Evolutionary conservation across 208 protist species (phyloP).

Genomic region (Crithidia expoeki): DNA sequence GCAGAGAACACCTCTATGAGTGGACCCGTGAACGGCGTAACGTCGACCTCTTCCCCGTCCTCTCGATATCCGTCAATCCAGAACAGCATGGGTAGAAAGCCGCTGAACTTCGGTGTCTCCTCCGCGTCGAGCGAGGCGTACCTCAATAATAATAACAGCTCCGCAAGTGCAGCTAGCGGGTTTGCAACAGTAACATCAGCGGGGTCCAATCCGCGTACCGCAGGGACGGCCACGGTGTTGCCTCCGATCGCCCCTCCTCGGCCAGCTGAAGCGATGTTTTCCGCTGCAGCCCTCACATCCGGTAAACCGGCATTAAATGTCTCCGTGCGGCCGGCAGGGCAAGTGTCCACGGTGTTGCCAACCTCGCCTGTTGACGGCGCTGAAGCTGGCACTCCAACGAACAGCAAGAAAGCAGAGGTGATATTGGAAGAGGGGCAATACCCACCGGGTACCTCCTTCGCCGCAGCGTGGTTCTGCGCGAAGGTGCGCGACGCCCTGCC

Average conservation of each 20-base stretch:
- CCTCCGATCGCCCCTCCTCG: constrained; percentile 5
- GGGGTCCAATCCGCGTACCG: neutral
- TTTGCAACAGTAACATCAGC: neutral
- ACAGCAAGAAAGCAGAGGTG: neutral
- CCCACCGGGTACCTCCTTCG: constrained; percentile 19
- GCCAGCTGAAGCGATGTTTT: neutral
- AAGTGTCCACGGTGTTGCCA: constrained; percentile 30
- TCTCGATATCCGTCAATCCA: neutral
- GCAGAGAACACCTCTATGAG: neutral
- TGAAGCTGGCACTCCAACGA: neutral
- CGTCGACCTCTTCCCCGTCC: neutral
- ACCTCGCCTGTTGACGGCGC: no score
- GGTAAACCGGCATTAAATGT: constrained; percentile 27
- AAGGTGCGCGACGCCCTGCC: constrained; percentile 31
- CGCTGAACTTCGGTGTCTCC: neutral
- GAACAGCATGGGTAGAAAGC: neutral
- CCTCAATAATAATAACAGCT: neutral
- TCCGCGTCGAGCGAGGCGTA: neutral
- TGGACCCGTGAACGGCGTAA: neutral
- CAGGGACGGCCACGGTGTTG: neutral
- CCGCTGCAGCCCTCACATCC: neutral
- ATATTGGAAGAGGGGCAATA: neutral
- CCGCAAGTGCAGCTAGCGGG: neutral
- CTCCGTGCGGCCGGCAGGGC: constrained; percentile 25
- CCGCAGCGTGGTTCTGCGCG: constrained; percentile 25